Percentiles rank a stretch among this genome's conserved stretches.
Evolutionary conservation across 148 eudicot species (phyloP).

Genomic region (Pharnaceum exiguum): DNA sequence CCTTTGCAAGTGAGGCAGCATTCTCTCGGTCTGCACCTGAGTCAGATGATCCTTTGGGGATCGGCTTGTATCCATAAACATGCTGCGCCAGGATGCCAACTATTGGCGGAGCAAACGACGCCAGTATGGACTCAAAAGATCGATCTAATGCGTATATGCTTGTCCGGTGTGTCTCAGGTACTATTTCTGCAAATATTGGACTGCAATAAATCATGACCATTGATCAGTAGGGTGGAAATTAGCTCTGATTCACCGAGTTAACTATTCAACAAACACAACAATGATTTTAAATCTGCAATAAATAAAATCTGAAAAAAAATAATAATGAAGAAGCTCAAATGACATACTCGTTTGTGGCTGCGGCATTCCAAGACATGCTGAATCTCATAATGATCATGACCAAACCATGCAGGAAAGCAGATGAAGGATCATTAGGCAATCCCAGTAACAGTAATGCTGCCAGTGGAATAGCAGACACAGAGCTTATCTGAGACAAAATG

Average conservation of each 20-base stretch:
- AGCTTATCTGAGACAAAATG: constrained; percentile 93
- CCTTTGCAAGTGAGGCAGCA: constrained; percentile 76
- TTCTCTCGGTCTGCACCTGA: constrained; percentile 60
- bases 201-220: too few relatives aligned
- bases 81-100: constrained; percentile 90
- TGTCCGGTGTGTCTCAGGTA: constrained; percentile 79
- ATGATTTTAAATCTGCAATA: too few relatives aligned
- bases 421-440: constrained; percentile 58
- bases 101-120: constrained; percentile 94
- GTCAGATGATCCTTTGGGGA: constrained; percentile 32
- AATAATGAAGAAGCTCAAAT: too few relatives aligned
- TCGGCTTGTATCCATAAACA: constrained; percentile 74
- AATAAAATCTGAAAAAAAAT: too few relatives aligned
- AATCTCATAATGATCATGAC: constrained; percentile 85
- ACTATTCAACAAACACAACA: too few relatives aligned
- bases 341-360: constrained; percentile 78
- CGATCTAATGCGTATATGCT: constrained; percentile 97
- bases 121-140: constrained; percentile 82
- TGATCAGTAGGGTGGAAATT: too few relatives aligned
- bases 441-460: constrained; percentile 64
- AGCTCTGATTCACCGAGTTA: too few relatives aligned
- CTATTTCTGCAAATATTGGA: constrained; percentile 97
- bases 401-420: constrained; percentile 46
- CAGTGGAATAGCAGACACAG: constrained; percentile 94
- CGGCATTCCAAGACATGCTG: constrained; percentile 77